Evolutionary conservation across 1,139 yeast species (phyloP).

Genomic region (Sugiyamaella paludigena): DNA sequence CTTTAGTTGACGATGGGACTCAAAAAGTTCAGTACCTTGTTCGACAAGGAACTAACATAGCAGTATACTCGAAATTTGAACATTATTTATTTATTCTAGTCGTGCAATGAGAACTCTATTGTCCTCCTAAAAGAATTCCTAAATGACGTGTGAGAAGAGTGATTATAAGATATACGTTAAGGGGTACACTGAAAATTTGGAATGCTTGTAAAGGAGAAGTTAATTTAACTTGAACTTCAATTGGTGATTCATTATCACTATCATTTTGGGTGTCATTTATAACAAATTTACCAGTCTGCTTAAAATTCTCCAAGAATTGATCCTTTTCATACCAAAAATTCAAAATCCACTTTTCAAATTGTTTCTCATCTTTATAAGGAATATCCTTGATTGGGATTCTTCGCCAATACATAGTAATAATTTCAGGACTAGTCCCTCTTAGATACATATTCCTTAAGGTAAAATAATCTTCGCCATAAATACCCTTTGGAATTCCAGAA

Average conservation of each 20-base stretch:
- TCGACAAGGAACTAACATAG: too few relatives aligned
- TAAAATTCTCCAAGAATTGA: slow-evolving; percentile 57
- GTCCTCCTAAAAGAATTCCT: background rate
- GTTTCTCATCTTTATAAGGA: slow-evolving; percentile 54
- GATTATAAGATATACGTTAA: slow-evolving; percentile 25
- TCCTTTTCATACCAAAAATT: slow-evolving; percentile 82
- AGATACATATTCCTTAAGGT: slow-evolving; percentile 64
- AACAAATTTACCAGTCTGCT: slow-evolving; percentile 55
- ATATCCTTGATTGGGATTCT: slow-evolving; percentile 59
- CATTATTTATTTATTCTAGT: too few relatives aligned
- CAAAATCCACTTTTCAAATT: slow-evolving; percentile 75
- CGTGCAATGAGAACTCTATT: too few relatives aligned
- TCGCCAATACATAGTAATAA: slow-evolving; percentile 62
- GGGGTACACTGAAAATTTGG: slow-evolving; percentile 38
- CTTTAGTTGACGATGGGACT: too few relatives aligned
- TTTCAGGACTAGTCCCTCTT: slow-evolving; percentile 67
- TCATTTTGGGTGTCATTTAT: slow-evolving; percentile 19
- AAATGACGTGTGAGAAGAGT: slow-evolving; percentile 18
- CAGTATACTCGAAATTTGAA: too few relatives aligned
- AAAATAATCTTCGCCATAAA: slow-evolving; percentile 76
- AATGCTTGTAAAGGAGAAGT: slow-evolving; percentile 30
- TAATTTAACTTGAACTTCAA: slow-evolving; percentile 27
- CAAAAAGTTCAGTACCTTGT: too few relatives aligned
- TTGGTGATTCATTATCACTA: slow-evolving; percentile 16
- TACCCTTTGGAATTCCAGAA: slow-evolving; percentile 57